A percentile compares a stretch with the other conserved stretches of the same genome.
phyloP scores from a whole-genome alignment of 225 moss, liverwort and hornwort species.

The Polytrichum commune region DNA sequence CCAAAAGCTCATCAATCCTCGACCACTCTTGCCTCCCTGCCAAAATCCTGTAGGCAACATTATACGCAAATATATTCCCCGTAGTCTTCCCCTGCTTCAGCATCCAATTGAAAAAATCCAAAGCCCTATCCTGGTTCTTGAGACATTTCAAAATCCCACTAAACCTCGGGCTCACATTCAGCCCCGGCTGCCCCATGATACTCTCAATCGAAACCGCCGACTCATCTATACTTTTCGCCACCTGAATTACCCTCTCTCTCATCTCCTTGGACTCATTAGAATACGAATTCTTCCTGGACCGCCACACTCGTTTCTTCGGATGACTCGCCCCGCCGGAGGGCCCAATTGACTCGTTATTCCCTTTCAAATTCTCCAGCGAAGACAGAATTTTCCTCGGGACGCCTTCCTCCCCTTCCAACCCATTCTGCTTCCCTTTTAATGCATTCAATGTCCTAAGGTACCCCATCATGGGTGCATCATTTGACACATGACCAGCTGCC shows the following conservation, averaged over 20 bases:
- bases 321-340: neutral
- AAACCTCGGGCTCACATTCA: too few relatives aligned
- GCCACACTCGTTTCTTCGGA: too few relatives aligned
- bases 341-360: slow-evolving; percentile 16
- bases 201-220: neutral
- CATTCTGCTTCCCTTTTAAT: slow-evolving; percentile 30
- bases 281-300: too few relatives aligned
- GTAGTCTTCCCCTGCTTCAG: slow-evolving; percentile 37
- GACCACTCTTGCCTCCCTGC: slow-evolving; percentile 51
- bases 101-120: slow-evolving; percentile 67
- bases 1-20: slow-evolving; percentile 34
- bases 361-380: neutral
- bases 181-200: neutral
- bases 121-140: slow-evolving; percentile 35
- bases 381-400: neutral
- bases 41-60: slow-evolving; percentile 47
- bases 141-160: too few relatives aligned
- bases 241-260: slow-evolving; percentile 4
- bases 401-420: slow-evolving; percentile 3
- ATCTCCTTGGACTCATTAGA: neutral
- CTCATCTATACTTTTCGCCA: neutral
- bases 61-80: slow-evolving; percentile 49
- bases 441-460: slow-evolving; percentile 35
- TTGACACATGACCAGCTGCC: neutral
- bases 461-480: slow-evolving; percentile 41